Evolutionary conservation across 2,329 filamentous ascomycete species (phyloP).

Genomic region (Nectriaceae sp.): DNA sequence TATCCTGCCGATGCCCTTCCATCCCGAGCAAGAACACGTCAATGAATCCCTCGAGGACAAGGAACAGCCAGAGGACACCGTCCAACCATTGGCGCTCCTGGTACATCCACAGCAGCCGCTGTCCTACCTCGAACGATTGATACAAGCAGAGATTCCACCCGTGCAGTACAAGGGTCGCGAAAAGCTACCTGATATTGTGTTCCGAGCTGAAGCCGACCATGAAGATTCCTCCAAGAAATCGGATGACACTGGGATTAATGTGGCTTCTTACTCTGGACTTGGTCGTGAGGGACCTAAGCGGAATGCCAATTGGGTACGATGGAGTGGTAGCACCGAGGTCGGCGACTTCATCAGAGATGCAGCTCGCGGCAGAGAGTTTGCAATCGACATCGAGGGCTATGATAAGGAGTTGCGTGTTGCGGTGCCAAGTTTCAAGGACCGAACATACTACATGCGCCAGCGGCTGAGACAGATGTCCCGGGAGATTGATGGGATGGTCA

Average conservation of each 20-base stretch:
- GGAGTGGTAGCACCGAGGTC: conserved; percentile 86
- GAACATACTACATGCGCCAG: conserved; percentile 86
- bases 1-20: conserved; percentile 67
- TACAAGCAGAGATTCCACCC: conserved; percentile 82
- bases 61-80: conserved; percentile 37
- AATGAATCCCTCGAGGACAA: conserved; percentile 42
- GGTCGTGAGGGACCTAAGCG: conserved; percentile 59
- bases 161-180: conserved; percentile 66
- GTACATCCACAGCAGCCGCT: conserved; percentile 89
- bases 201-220: conserved; percentile 75
- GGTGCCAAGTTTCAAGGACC: conserved; percentile 84
- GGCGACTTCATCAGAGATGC: conserved; percentile 94
- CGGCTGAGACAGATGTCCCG: conserved; percentile 71
- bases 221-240: conserved; percentile 45
- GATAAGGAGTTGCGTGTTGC: conserved; percentile 68
- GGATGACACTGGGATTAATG: conserved; percentile 41
- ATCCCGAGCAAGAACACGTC: conserved; percentile 40
- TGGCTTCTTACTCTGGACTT: conserved; percentile 71
- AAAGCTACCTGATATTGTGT: conserved; percentile 73
- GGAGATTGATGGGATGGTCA: conserved; percentile 68
- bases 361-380: conserved; percentile 80
- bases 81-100: conserved; percentile 83
- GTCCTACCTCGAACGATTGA: conserved; percentile 84
- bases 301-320: conserved; percentile 70
- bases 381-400: conserved; percentile 76